Evolutionary conservation across 2,329 filamentous ascomycete species (phyloP).

Genomic region (Paraphoma chrysanthemicola): DNA sequence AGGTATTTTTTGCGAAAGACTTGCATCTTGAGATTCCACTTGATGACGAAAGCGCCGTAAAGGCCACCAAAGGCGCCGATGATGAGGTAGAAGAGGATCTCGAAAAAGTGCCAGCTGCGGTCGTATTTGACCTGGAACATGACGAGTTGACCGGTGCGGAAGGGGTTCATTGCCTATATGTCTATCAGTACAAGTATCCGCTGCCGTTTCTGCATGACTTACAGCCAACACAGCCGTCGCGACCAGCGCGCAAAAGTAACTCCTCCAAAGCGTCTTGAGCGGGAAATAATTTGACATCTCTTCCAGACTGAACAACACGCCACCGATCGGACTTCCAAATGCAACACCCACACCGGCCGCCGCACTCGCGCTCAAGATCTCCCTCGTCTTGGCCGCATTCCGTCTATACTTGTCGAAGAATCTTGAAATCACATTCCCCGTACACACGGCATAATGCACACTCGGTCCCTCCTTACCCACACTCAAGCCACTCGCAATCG

Average conservation of each 20-base stretch:
- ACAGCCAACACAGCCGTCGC: slow-evolving; percentile 87
- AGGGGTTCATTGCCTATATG: slow-evolving; percentile 86
- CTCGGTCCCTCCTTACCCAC: slow-evolving; percentile 98
- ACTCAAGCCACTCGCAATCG: slow-evolving; percentile 91
- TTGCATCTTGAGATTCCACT: slow-evolving; percentile 92
- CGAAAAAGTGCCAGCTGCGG: slow-evolving; percentile 97
- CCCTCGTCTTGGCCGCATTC: slow-evolving; percentile 92
- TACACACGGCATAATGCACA: slow-evolving; percentile 98
- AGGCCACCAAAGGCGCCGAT: slow-evolving; percentile 92
- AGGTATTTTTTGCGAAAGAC: slow-evolving; percentile 95
- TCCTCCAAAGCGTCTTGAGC: slow-evolving; percentile 96
- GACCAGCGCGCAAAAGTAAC: slow-evolving; percentile 96
- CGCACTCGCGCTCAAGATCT: slow-evolving; percentile 93
- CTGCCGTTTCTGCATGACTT: slow-evolving; percentile 34
- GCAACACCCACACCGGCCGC: slow-evolving; percentile 95
- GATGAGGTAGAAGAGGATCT: slow-evolving; percentile 88
- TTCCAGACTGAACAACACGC: slow-evolving; percentile 94
- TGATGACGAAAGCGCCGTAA: slow-evolving; percentile 96
- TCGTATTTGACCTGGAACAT: slow-evolving; percentile 99
- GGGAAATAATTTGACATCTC: slow-evolving; percentile 98
- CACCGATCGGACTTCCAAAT: slow-evolving; percentile 96
- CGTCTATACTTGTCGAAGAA: slow-evolving; percentile 91
- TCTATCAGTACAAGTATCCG: neutral
- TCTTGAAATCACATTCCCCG: slow-evolving; percentile 92
- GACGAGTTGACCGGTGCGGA: slow-evolving; percentile 94